phyloP scores from a whole-genome alignment of 306 rosid genomes.

The Ochetophila trinervis region DNA sequence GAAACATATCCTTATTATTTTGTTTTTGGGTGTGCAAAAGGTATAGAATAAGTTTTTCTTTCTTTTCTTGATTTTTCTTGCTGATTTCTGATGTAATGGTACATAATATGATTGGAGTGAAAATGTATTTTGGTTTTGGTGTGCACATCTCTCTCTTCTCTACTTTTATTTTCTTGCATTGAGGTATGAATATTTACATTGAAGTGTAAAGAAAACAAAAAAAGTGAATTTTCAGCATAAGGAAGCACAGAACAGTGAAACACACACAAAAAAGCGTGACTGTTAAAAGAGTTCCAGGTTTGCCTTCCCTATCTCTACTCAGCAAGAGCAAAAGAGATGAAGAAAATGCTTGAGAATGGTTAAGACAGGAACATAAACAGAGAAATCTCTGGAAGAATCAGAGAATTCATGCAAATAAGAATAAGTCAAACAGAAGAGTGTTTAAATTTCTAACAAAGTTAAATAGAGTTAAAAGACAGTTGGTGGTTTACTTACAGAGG shows the following conservation, averaged over 20 bases:
- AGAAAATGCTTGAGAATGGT: conserved; percentile 10
- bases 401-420: conserved; percentile 10
- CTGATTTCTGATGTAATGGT: conserved; percentile 67
- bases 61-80: conserved; percentile 25
- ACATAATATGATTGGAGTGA: conserved; percentile 70
- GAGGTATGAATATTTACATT: conserved; percentile 9
- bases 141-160: conserved; percentile 51
- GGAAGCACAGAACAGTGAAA: conserved; percentile 9
- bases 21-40: conserved; percentile 73
- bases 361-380: background rate
- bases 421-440: conserved; percentile 8
- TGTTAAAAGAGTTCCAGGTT: background rate
- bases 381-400: background rate
- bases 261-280: conserved; percentile 9
- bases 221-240: conserved; percentile 3
- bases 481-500: conserved; percentile 32
- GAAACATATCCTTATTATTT: conserved; percentile 42
- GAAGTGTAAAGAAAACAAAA: conserved; percentile 4
- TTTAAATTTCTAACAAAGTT: background rate
- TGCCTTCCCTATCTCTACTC: background rate
- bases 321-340: conserved; percentile 1
- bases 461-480: conserved; percentile 8
- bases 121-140: conserved; percentile 79
- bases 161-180: conserved; percentile 18
- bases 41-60: conserved; percentile 53